A percentile compares a stretch with the other conserved stretches of the same genome.
Conservation (phyloP, 2,329 filamentous ascomycete genomes). For the Penicillium nordicum region DNA sequence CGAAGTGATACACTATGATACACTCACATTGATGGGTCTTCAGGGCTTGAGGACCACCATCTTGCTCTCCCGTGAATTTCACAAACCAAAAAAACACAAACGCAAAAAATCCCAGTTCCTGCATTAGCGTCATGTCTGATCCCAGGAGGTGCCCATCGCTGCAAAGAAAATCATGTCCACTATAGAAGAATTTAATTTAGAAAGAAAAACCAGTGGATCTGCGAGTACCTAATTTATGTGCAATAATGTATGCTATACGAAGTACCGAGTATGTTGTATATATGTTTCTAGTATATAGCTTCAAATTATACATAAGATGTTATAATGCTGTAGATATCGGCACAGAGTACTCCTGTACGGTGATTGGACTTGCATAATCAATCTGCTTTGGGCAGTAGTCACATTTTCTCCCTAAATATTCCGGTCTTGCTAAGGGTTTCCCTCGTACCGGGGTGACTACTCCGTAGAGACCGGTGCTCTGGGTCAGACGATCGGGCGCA, state of each 20-base stretch:
- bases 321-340: neutral
- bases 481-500: slow-evolving; percentile 11
- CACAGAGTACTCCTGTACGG: neutral
- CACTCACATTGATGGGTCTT: neutral
- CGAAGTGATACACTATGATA: neutral
- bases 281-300: neutral
- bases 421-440: neutral
- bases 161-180: slow-evolving; percentile 11
- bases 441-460: neutral
- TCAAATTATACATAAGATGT: neutral
- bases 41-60: neutral
- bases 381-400: slow-evolving; percentile 2
- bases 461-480: neutral
- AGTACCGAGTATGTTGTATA: neutral
- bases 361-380: slow-evolving; percentile 10
- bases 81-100: neutral
- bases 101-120: slow-evolving; percentile 31
- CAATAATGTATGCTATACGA: neutral
- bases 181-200: neutral
- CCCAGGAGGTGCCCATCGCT: slow-evolving; percentile 4
- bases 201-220: neutral
- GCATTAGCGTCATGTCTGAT: slow-evolving; percentile 34
- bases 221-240: neutral
- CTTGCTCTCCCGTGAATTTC: neutral
- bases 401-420: neutral